Percentiles rank a stretch among this genome's conserved stretches.
These are phyloP conservation scores for Flaveria floridana DNA, from an alignment of 140 eudicot species.

Conservation along the genomic window DNA sequence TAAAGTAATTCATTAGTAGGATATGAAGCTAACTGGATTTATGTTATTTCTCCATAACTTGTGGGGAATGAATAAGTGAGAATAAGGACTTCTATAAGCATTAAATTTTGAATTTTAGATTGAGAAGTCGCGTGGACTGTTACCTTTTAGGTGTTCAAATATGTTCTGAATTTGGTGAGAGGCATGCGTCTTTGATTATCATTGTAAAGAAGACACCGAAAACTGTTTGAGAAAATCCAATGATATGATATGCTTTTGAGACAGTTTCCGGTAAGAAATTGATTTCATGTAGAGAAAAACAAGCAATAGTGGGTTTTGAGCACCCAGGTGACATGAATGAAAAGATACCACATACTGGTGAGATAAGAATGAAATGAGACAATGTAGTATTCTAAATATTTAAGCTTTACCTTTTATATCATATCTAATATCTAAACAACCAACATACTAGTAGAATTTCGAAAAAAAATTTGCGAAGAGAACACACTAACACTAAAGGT, in stretches of 20 bases:
- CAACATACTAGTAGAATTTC: background rate
- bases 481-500: background rate
- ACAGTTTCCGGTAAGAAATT: background rate
- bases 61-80: background rate
- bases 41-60: conserved; percentile 2
- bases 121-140: background rate
- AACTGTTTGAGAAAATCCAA: conserved; percentile 11
- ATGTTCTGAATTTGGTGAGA: background rate
- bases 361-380: background rate
- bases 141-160: conserved; percentile 2
- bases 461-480: background rate
- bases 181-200: background rate
- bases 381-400: background rate
- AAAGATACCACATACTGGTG: background rate
- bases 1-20: background rate
- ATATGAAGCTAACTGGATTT: background rate
- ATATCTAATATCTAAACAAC: background rate
- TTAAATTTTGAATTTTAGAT: conserved; percentile 6
- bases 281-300: background rate
- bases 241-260: background rate
- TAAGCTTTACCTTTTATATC: too few relatives aligned
- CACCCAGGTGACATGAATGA: background rate
- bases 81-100: conserved; percentile 3
- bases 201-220: conserved; percentile 10
- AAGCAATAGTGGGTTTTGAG: conserved; percentile 6